A percentile compares a stretch with the other conserved stretches of the same genome.
Evolutionary conservation across 169 alveolate species (phyloP).

Genomic region (Plasmodium fragile): DNA sequence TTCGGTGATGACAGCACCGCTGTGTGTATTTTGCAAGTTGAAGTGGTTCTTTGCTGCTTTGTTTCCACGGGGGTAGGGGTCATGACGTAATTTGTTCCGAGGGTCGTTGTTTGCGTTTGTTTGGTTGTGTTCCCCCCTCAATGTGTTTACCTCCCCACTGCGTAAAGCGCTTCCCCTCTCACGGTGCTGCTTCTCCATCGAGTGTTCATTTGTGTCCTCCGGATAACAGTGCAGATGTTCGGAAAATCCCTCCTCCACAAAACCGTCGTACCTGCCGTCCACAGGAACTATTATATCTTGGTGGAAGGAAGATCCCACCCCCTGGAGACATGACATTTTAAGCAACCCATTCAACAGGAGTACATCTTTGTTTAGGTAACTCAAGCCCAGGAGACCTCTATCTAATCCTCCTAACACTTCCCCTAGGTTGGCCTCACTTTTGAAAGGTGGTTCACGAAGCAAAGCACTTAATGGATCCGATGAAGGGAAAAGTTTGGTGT

Average conservation of each 20-base stretch:
- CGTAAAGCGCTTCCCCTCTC: background rate
- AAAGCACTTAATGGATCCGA: background rate
- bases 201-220: background rate
- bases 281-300: background rate
- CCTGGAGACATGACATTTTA: background rate
- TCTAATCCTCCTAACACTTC: constrained; percentile 1
- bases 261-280: background rate
- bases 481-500: background rate
- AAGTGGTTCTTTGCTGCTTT: background rate
- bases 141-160: background rate
- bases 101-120: background rate
- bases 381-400: background rate
- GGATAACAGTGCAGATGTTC: background rate
- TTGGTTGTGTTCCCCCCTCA: background rate
- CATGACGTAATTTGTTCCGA: background rate
- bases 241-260: background rate
- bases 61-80: background rate
- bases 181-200: background rate
- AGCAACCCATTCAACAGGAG: background rate
- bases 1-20: background rate
- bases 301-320: background rate
- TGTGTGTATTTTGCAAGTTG: background rate
- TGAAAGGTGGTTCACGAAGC: background rate
- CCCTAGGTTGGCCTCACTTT: background rate
- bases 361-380: constrained; percentile 15